Evolutionary conservation across 2,329 filamentous ascomycete species (phyloP), one percentile per base, ranked within the genome.

Genomic region (Colletotrichum liriopes): DNA sequence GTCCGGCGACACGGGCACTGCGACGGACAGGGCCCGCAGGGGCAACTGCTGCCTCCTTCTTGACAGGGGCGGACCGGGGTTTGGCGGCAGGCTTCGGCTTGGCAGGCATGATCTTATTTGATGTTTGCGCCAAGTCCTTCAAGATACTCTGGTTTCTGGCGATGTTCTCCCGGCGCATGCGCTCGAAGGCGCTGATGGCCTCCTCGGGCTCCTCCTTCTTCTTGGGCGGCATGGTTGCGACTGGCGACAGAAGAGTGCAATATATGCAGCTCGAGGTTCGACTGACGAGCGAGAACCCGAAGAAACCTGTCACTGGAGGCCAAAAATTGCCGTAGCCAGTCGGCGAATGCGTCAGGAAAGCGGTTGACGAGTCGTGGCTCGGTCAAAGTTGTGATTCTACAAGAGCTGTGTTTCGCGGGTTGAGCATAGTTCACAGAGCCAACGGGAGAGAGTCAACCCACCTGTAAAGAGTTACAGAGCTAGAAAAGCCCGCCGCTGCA

Each of bases 151-250:
- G 93, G 77, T 97, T 96, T 65, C 93, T 92, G 0, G 92, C 94
- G 51, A 97, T 97, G 76, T 98, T 98, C 73, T 95, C 94, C 20
- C 94, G 89, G 0, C 95, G 89, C 76, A 94, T 91, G 77, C 92
- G 91, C 86, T 98, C 95, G 82, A 97, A 98, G 49, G 94, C 94
- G 82, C 93, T 97, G 77, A 97, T 85, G 45, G 39, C 84, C 80
- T 77, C 87, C 3, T 54, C 61, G 29, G 76, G 78, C 18, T 81
- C 81, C 51, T 86, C 74, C 47, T 78, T 78, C 7, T 81, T 84
- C 20, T 83, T 82, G 1, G 84, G 79, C 1, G 87, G 81, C 88
- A 91, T 90, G 4, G 0, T 26, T 41, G 41, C 55, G 20, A 23
- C 45, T 58, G 80, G 62, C 70, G 68, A 77, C 35, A 47, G 12